These are phyloP conservation scores for Neofusicoccum sp. DNA, from an alignment of 2,329 filamentous ascomycete species.

Conservation along the genomic window DNA sequence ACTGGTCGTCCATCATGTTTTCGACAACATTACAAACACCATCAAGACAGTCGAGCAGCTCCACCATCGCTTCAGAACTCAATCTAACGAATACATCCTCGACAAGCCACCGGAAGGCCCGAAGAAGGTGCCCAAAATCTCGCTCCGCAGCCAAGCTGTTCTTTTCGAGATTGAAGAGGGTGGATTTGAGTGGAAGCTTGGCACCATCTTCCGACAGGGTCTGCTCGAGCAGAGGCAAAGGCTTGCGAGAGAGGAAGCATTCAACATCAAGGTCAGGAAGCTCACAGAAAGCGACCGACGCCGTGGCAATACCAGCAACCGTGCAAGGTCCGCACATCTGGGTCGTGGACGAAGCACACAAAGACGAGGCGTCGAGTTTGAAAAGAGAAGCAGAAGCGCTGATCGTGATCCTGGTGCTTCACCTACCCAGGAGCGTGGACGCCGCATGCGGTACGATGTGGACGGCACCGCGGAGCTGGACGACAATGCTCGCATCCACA, in stretches of 20 bases:
- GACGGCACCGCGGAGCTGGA: constrained; percentile 75
- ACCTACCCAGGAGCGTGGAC: constrained; percentile 28
- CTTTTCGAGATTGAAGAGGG: constrained; percentile 95
- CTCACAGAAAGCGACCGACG: constrained; percentile 61
- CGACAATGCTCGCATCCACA: constrained; percentile 70
- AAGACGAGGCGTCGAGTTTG: constrained; percentile 33
- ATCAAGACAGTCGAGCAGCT: constrained; percentile 86
- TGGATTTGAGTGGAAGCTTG: constrained; percentile 95
- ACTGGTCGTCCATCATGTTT: constrained; percentile 82
- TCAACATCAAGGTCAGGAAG: constrained; percentile 82
- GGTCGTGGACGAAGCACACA: constrained; percentile 46
- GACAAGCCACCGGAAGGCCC: constrained; percentile 83
- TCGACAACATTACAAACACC: constrained; percentile 91
- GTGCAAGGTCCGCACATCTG: constrained; percentile 56
- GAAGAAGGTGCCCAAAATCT: constrained; percentile 84
- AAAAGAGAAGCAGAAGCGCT: constrained; percentile 45
- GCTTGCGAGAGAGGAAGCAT: constrained; percentile 86
- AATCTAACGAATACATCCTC: constrained; percentile 84
- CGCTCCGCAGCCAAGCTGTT: constrained; percentile 77
- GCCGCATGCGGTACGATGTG: constrained; percentile 73
- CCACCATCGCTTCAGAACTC: constrained; percentile 88
- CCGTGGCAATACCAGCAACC: constrained; percentile 52
- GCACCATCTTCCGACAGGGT: constrained; percentile 89
- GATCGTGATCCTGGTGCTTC: constrained; percentile 22
- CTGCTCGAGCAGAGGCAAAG: constrained; percentile 88